phyloP scores from a whole-genome alignment of 1,284 basidiomycete genomes.

The Athelia psychrophila region DNA sequence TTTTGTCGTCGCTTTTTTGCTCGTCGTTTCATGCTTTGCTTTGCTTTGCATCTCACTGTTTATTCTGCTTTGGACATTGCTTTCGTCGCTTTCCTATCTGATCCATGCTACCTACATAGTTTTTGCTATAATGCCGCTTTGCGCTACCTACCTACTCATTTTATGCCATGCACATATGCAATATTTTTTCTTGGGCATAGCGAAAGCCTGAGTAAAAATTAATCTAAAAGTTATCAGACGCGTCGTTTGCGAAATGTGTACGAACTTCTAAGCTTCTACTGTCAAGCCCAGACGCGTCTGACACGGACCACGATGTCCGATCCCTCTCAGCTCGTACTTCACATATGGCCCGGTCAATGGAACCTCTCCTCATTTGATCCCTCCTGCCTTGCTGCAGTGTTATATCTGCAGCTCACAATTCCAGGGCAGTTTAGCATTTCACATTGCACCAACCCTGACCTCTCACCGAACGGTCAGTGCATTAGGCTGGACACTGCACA shows the following conservation, averaged over 20 bases:
- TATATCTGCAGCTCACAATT: conserved; percentile 64
- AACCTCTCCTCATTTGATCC: conserved; percentile 64
- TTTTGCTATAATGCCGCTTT: neutral
- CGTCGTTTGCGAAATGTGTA: no score
- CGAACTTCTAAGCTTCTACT: no score
- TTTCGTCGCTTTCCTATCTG: conserved; percentile 2
- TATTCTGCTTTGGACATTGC: neutral
- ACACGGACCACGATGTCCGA: conserved; percentile 12
- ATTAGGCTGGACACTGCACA: neutral
- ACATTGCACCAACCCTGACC: conserved; percentile 65
- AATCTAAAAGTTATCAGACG: no score
- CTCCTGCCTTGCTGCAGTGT: conserved; percentile 56
- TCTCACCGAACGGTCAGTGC: conserved; percentile 66
- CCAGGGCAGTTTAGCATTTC: conserved; percentile 61
- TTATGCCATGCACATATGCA: neutral
- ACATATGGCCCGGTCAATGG: conserved; percentile 71
- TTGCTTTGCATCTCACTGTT: neutral
- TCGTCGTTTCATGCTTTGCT: conserved; percentile 4
- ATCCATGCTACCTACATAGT: neutral
- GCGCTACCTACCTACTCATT: neutral
- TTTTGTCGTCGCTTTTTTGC: neutral
- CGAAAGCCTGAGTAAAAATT: no score
- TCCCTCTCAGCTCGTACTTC: conserved; percentile 32
- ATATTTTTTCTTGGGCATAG: conserved; percentile 16
- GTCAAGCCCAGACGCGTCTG: no score